Percentiles rank a stretch among this genome's conserved stretches.
Conservation (phyloP, 1,284 basidiomycete genomes). For the Apiotrichum sp. region DNA sequence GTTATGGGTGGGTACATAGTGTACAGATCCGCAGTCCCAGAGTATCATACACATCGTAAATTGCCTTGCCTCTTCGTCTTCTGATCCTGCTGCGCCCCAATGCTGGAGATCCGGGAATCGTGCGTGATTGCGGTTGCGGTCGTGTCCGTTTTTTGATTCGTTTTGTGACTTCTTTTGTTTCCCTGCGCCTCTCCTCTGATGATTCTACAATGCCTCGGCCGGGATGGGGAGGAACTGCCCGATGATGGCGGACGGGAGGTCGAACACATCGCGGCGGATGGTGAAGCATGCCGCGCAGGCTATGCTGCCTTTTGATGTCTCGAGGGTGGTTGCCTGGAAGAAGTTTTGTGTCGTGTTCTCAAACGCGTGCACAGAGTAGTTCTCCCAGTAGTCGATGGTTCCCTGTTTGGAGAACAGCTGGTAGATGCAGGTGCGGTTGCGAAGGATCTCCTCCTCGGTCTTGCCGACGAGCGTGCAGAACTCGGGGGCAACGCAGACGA, state of each 20-base stretch:
- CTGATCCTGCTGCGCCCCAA: too few species aligned
- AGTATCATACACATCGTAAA: too few species aligned
- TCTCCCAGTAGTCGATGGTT: conserved; percentile 91
- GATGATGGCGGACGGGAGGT: conserved; percentile 70
- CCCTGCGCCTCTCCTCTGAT: too few species aligned
- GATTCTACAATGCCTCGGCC: conserved; percentile 6
- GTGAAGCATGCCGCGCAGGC: conserved; percentile 80
- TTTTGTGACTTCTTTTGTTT: too few species aligned
- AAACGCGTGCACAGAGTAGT: conserved; percentile 88
- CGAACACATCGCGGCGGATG: conserved; percentile 68
- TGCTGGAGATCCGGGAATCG: too few species aligned
- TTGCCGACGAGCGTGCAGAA: conserved; percentile 91
- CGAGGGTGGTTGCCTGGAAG: conserved; percentile 77
- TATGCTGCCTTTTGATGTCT: conserved; percentile 42
- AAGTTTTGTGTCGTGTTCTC: conserved; percentile 94
- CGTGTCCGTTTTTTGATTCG: too few species aligned
- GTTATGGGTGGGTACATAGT: too few species aligned
- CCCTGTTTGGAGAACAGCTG: conserved; percentile 72
- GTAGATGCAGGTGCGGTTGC: conserved; percentile 65
- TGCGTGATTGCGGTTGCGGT: too few species aligned
- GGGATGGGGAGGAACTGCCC: conserved; percentile 53
- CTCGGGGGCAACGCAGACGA: conserved; percentile 91
- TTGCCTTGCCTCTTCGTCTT: too few species aligned
- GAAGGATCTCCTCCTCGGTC: conserved; percentile 73
- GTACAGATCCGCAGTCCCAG: too few species aligned